phyloP scores from a whole-genome alignment of 306 rosid species.

The Pyrus communis region DNA sequence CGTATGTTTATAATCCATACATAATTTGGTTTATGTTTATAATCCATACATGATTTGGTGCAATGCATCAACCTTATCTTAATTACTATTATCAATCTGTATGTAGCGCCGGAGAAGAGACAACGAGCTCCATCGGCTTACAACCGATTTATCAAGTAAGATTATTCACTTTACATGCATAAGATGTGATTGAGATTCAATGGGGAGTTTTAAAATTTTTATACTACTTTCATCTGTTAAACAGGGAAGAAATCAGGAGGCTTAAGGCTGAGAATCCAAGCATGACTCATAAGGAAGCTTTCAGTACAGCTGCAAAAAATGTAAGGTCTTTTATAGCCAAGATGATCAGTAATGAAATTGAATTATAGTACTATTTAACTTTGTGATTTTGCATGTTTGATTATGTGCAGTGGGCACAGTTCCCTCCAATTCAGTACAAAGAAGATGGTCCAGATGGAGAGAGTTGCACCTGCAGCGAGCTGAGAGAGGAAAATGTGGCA shows the following conservation, averaged over 20 bases:
- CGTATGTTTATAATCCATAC: slow-evolving; percentile 28
- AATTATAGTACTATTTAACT: not conserved
- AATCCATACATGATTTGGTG: not conserved
- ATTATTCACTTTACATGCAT: not conserved
- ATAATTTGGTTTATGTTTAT: slow-evolving; percentile 16
- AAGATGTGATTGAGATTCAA: not conserved
- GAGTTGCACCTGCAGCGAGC: slow-evolving; percentile 18
- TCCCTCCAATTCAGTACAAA: slow-evolving; percentile 54
- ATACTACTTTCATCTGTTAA: slow-evolving; percentile 15
- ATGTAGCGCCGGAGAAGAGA: slow-evolving; percentile 84
- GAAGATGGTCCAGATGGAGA: slow-evolving; percentile 35
- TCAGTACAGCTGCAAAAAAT: slow-evolving; percentile 87
- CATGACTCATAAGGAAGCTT: slow-evolving; percentile 93
- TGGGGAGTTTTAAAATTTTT: not conserved
- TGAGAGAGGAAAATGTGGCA: slow-evolving; percentile 31
- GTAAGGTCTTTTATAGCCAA: slow-evolving; percentile 18
- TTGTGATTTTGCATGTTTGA: not conserved
- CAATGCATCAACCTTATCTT: not conserved
- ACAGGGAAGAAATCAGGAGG: slow-evolving; percentile 87
- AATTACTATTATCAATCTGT: not conserved
- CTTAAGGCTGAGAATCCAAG: slow-evolving; percentile 78
- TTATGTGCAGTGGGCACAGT: slow-evolving; percentile 71
- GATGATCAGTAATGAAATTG: not conserved
- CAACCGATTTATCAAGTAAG: slow-evolving; percentile 84
- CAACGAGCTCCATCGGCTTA: slow-evolving; percentile 96